Conservation (phyloP, 2,329 filamentous ascomycete species). For the Emergomyces orientalis region DNA sequence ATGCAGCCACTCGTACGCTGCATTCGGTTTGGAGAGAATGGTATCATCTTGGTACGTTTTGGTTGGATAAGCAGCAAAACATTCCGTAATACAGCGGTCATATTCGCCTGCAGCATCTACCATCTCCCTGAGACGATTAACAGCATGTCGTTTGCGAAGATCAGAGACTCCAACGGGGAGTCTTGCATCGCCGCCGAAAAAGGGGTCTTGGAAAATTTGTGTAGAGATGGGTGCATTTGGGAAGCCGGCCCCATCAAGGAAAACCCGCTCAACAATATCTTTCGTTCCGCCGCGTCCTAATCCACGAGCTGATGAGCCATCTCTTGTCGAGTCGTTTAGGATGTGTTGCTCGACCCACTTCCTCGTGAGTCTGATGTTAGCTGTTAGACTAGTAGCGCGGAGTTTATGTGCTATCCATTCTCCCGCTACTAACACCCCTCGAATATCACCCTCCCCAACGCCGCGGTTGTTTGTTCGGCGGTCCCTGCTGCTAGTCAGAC, state of each 20-base stretch:
- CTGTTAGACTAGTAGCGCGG: constrained; percentile 35
- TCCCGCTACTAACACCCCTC: constrained; percentile 54
- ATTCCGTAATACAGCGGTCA: constrained; percentile 56
- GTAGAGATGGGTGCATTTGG: constrained; percentile 35
- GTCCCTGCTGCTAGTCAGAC: constrained; percentile 51
- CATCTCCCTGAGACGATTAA: constrained; percentile 51
- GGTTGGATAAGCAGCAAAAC: constrained; percentile 76
- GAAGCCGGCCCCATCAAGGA: constrained; percentile 56
- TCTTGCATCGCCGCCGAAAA: constrained; percentile 20
- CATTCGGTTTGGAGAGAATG: constrained; percentile 75
- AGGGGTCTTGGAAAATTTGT: constrained; percentile 30
- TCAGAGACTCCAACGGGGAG: constrained; percentile 49
- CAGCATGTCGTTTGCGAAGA: constrained; percentile 50
- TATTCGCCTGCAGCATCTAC: constrained; percentile 54
- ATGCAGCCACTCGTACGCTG: constrained; percentile 87
- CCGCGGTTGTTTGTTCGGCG: constrained; percentile 35
- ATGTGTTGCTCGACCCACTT: constrained; percentile 54
- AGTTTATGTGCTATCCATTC: constrained; percentile 58
- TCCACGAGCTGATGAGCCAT: constrained; percentile 46
- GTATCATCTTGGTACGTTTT: constrained; percentile 90
- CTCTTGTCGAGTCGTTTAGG: constrained; percentile 44
- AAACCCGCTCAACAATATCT: constrained; percentile 58
- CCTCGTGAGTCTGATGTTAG: constrained; percentile 42
- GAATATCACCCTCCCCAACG: constrained; percentile 48
- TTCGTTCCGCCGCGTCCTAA: constrained; percentile 54